Base-by-base conservation (phyloP, 2,329 filamentous ascomycete genomes). In the Cercospora janseana region DNA sequence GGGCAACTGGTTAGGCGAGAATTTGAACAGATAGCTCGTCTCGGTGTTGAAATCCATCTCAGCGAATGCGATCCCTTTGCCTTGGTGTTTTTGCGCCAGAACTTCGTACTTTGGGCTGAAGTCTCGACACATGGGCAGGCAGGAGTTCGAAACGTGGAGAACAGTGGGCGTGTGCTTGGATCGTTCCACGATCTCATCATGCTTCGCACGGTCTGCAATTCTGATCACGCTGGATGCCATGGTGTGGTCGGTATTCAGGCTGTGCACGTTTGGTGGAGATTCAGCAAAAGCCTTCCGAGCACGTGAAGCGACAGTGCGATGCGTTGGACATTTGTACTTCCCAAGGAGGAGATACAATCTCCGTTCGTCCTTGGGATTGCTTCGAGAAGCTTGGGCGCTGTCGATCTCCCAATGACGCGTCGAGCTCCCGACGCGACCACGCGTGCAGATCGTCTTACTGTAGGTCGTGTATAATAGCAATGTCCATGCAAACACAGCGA, bases 91-190 rank as follows among this genome's bases (percentile, higher is more conserved):
- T 10, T 45, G 32, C 10, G 52, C 59, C n/a, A 59, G 41, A 10
- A 32, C 41, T 37, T 57, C 50, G 35, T 51, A 59, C 20, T 27
- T 50, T 3, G 50, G 44, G 12, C 29, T 56, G 45, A 59, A 56
- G n/a, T 47, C 46, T 37, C 56, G 54, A 47, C 58, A 60, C 16
- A 45, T 31, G 7, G 59, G 59, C 13, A 57, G 44, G 4, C 42
- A 41, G 28, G 44, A 52, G 43, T 61, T 61, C 7, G 72, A 77
- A 2, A 79, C 75, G 60, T 78, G 81, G 5, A 74, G 58, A 3
- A 69, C 61, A 3, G 58, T 67, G 0, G 65, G 66, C 2, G 59
- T 56, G 2, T 46, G 43, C 13, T 52, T 54, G 10, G 18, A 61
- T 46, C 12, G 53, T 15, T 10, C 63, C 7, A 59, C 56, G 18